A percentile compares a stretch with the other conserved stretches of the same genome.
These are phyloP conservation scores for Theileria sp. DNA, from an alignment of 169 alveolate genomes.

Conservation along the genomic window DNA sequence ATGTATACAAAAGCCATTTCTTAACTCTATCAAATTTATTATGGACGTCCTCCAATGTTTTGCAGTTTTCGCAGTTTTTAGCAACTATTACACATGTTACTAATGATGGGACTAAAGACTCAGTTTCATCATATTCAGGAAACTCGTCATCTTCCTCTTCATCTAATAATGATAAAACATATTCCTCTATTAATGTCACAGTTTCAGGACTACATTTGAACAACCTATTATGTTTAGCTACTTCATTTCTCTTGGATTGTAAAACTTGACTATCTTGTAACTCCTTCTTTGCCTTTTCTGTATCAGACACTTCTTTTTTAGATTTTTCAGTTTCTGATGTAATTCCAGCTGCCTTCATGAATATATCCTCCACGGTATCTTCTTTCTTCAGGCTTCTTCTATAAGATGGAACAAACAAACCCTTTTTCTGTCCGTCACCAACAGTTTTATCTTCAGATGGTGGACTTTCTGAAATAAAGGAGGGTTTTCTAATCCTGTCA, in stretches of 20 bases:
- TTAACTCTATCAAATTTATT: constrained; percentile 22
- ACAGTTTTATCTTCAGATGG: neutral
- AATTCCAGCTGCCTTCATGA: constrained; percentile 59
- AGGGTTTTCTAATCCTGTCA: neutral
- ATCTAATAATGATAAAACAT: constrained; percentile 24
- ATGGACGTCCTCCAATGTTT: constrained; percentile 24
- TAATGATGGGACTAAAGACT: constrained; percentile 53
- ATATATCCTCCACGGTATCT: constrained; percentile 43
- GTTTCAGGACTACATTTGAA: constrained; percentile 38
- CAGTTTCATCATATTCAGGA: constrained; percentile 34
- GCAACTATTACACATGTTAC: constrained; percentile 53
- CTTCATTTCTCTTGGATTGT: constrained; percentile 33
- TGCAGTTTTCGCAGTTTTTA: constrained; percentile 45
- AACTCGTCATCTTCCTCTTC: constrained; percentile 7
- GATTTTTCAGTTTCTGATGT: constrained; percentile 25
- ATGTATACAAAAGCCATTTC: constrained; percentile 20
- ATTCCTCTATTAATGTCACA: constrained; percentile 18
- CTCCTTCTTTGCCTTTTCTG: constrained; percentile 28
- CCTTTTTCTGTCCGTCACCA: constrained; percentile 25
- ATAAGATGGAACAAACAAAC: constrained; percentile 56
- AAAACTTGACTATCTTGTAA: constrained; percentile 15
- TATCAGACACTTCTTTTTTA: constrained; percentile 18
- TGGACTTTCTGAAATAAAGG: neutral
- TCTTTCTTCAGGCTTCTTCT: constrained; percentile 31
- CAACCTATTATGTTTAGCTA: constrained; percentile 49